These are phyloP conservation scores for Lenwebbia sp. DNA, from an alignment of 345 rosid species.

Conservation along the genomic window DNA sequence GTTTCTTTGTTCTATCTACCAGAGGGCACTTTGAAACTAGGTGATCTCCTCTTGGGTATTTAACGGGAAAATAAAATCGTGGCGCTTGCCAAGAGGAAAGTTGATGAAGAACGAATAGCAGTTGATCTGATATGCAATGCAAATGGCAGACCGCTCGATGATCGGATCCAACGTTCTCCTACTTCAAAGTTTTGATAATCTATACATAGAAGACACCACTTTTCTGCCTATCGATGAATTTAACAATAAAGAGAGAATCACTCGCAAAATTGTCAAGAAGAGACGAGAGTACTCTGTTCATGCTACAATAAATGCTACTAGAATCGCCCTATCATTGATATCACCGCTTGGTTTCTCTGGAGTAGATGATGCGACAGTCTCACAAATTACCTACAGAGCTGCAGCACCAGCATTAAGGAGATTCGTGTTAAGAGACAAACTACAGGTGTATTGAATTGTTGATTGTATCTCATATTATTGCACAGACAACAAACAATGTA, in stretches of 20 bases:
- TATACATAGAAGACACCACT: neutral
- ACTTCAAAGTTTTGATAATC: neutral
- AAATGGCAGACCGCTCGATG: neutral
- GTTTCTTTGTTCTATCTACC: neutral
- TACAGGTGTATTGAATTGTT: neutral
- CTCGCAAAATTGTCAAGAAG: neutral
- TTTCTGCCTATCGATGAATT: neutral
- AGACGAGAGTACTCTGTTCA: neutral
- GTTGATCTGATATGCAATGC: neutral
- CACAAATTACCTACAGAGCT: neutral
- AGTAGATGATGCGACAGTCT: neutral
- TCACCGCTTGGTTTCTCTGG: neutral
- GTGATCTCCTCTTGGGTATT: neutral
- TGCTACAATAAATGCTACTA: neutral
- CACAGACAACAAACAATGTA: constrained; percentile 23
- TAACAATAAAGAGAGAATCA: neutral
- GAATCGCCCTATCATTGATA: neutral
- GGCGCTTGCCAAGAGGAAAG: neutral
- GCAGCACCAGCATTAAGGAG: neutral
- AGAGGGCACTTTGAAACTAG: neutral
- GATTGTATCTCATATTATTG: constrained; percentile 10
- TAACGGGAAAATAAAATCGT: neutral
- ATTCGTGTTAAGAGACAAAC: neutral
- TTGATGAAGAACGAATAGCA: neutral
- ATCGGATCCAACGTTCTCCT: neutral